Conservation (phyloP, 1,139 yeast genomes). For the Sugiyamaella pinicola region DNA sequence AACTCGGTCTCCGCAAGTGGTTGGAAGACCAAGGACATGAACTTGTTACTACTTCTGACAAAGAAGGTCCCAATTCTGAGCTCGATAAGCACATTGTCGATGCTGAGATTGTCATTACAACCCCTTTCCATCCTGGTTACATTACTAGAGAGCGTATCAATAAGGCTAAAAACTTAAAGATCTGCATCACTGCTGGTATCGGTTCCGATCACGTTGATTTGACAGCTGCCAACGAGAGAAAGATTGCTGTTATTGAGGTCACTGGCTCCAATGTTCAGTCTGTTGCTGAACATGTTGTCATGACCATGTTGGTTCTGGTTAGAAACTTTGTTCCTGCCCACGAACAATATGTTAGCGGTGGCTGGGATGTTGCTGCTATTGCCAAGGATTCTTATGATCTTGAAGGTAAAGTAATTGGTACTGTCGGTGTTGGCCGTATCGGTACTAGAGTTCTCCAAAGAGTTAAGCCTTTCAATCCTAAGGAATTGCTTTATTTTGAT, state of each 20-base stretch:
- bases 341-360: constrained; percentile 59
- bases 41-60: constrained; percentile 63
- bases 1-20: constrained; percentile 67
- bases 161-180: constrained; percentile 70
- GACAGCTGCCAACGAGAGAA: constrained; percentile 63
- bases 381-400: constrained; percentile 73
- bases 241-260: constrained; percentile 70
- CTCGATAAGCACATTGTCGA: constrained; percentile 67
- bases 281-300: constrained; percentile 77
- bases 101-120: constrained; percentile 74
- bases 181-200: constrained; percentile 77
- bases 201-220: constrained; percentile 84
- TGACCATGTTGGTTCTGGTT: constrained; percentile 69
- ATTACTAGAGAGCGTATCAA: constrained; percentile 64
- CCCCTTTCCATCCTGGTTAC: constrained; percentile 83
- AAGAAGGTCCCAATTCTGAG: constrained; percentile 62
- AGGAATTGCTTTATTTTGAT: constrained; percentile 71
- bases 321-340: constrained; percentile 81
- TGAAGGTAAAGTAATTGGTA: constrained; percentile 72
- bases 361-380: constrained; percentile 77
- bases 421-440: constrained; percentile 81
- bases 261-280: constrained; percentile 79
- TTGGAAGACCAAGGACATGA: constrained; percentile 69
- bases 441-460: constrained; percentile 77
- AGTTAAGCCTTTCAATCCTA: constrained; percentile 70